Evolutionary conservation across 176 grass and related monocot species (phyloP), one percentile per base, ranked within the genome.

Genomic region (Cenchrus fungigraminus): DNA sequence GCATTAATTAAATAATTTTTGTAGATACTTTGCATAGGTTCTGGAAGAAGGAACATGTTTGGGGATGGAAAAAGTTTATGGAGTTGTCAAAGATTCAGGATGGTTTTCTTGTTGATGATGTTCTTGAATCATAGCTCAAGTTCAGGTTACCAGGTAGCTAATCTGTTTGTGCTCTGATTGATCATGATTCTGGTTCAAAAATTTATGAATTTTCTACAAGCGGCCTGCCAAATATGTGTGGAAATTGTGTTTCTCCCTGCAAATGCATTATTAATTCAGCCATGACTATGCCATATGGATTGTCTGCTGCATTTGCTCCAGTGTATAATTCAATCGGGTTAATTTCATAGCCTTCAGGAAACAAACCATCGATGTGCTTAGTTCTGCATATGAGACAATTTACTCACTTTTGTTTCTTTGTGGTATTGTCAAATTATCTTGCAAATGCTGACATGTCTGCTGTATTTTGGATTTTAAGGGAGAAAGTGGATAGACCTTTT

Each of bases 61-160:
- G 97, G 97, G 97, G 97, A 59, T 99, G 97, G 97, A 99, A 99
- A 91, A 99, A 99, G 51, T 99, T 99, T 80, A 99, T 99, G 97
- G 97, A 99, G 78, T 65, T 99, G 71, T 94, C 93, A 63, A 98
- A 98, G 85, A 87, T 98, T 25, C 84, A 96, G 74, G 97, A 99
- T 87, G 93, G 93, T 78, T 99, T 99, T 92, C 87, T 96, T 79
- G 91, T 87, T 50, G 88, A 90, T 12, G 97, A 95, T 79, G 88
- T 86, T 84, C 93, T 99, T 88, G 88, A 96, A 99, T 99, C 65
- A 99, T 96, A 74, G 93, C 97, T 75, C 97, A 99, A 89, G 97
- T 99, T 84, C 97, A 99, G 89, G 97, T 99, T 91, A 99, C 96
- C 87, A 99, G 97, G 97, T 99, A 69, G 11, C 57, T 79, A 82